Evolutionary conservation across 257 asterid genomes (phyloP), one percentile per base, ranked within the genome.

Genomic region (Solanum etuberosum): DNA sequence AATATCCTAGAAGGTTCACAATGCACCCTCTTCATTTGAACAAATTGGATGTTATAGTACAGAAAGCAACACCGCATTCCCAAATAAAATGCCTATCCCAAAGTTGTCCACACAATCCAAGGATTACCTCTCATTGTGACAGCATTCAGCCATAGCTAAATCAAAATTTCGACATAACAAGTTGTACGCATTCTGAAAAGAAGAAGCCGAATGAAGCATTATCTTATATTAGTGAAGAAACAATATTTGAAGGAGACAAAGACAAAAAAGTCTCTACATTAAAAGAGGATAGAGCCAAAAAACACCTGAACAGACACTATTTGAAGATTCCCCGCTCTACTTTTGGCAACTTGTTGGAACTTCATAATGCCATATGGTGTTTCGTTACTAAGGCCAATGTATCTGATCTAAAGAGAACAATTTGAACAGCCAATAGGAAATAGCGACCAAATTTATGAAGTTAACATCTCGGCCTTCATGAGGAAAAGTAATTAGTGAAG

Each of bases 351-450:
- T 83, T 93, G 95, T 68, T 94, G 91, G 88, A 96, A 94, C 92
- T 95, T 95, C 98, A 95, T 94, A 83, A 95, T 91, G 88, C 98
- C 99, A 88, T 95, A 95, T 37, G 99, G 95, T 73, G 99, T 95
- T 90, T 96, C 98, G 76, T 96, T 96, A 90, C 99, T 96, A 48
- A 95, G 92, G 85, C 99, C 98, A 87, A 94, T 88, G 89, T 94
- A 96, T 89, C 98, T 92, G 89, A 96, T 94, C 99, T 96, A 93
- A 84, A 89, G 83, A 71, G 7, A 85, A 81, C 67, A 87, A 34
- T 48, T 86, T 85, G 54, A 74, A 40, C 81, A 23, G 29, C 88
- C 23, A 90, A 77, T 54, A 90, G 83, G 68, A 37, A 80, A 80
- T 80, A 46, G 18, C 71, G 76, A 93, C 94, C 85, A 85, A 96